Conservation (phyloP, 2,329 filamentous ascomycete genomes). For the Kalmusia sp. region DNA sequence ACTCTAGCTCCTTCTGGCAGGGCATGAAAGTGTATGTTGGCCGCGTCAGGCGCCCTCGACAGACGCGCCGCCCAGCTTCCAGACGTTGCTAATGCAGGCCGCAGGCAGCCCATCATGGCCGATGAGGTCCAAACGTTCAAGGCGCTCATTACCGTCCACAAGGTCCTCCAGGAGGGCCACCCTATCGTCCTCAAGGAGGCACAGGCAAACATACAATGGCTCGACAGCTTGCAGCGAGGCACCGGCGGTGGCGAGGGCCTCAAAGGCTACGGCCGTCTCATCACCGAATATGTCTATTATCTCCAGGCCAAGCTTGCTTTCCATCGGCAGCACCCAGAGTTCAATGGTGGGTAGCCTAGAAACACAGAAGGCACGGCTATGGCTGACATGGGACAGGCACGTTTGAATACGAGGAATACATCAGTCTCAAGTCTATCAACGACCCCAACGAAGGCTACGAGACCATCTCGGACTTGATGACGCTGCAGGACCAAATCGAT, state of each 20-base stretch:
- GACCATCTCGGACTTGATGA: constrained; percentile 96
- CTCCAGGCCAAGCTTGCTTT: constrained; percentile 94
- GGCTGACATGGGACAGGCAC: constrained; percentile 60
- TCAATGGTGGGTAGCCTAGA: constrained; percentile 75
- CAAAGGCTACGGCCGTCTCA: constrained; percentile 87
- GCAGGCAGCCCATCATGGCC: constrained; percentile 92
- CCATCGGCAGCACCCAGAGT: constrained; percentile 94
- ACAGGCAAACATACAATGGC: constrained; percentile 86
- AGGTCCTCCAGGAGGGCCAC: constrained; percentile 96
- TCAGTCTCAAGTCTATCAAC: constrained; percentile 96
- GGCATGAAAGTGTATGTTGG: constrained; percentile 97
- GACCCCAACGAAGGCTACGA: constrained; percentile 98
- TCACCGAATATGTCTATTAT: constrained; percentile 96
- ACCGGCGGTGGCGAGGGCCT: constrained; percentile 79
- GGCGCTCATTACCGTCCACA: constrained; percentile 94
- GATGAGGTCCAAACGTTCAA: constrained; percentile 99
- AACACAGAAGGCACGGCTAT: neutral
- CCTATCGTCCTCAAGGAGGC: constrained; percentile 87
- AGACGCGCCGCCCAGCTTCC: neutral
- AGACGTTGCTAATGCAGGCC: constrained; percentile 18
- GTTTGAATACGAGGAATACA: constrained; percentile 99
- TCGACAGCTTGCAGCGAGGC: constrained; percentile 88
- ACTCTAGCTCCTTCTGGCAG: constrained; percentile 91
- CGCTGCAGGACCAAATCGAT: constrained; percentile 96
- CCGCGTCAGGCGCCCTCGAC: constrained; percentile 10